Conservation (phyloP, 352 stramenopile genomes). For the Phytophthora foliorum region DNA sequence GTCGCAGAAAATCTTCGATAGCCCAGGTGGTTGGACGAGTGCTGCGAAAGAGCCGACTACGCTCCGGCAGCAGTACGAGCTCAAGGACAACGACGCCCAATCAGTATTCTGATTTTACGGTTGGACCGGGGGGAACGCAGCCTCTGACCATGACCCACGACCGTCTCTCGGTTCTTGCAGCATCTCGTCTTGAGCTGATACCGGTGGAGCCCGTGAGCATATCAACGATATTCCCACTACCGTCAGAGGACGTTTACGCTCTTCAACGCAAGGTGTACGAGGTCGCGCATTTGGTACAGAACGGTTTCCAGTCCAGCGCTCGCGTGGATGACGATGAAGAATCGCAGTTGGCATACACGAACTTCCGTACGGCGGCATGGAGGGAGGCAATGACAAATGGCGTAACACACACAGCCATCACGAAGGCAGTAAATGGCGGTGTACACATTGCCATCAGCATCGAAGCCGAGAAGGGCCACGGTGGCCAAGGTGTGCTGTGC, state of each 20-base stretch:
- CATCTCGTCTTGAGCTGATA: conserved; percentile 51
- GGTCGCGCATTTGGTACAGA: conserved; percentile 75
- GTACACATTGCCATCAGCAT: conserved; percentile 82
- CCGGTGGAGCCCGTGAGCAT: conserved; percentile 73
- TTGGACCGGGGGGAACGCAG: conserved; percentile 28
- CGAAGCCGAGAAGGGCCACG: conserved; percentile 62
- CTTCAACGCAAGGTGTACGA: conserved; percentile 83
- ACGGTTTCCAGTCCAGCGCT: conserved; percentile 74
- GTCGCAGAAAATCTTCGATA: conserved; percentile 44
- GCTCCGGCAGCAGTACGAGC: conserved; percentile 38
- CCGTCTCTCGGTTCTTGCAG: conserved; percentile 42
- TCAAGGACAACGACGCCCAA: conserved; percentile 42
- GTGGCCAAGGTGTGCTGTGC: conserved; percentile 72
- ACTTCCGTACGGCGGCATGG: conserved; percentile 71
- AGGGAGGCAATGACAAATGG: conserved; percentile 62
- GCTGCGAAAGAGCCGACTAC: conserved; percentile 44
- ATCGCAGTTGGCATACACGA: conserved; percentile 76
- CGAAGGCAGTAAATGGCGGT: conserved; percentile 72
- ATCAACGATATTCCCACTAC: conserved; percentile 80
- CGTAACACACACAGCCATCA: conserved; percentile 76
- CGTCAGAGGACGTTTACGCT: conserved; percentile 75
- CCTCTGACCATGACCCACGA: conserved; percentile 39
- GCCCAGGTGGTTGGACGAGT: conserved; percentile 44
- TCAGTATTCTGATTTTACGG: conserved; percentile 48
- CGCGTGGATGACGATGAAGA: conserved; percentile 70